Percentiles rank a stretch among this genome's conserved stretches.
Evolutionary conservation across 345 rosid genomes (phyloP).

Genomic region (Acer negundo): DNA sequence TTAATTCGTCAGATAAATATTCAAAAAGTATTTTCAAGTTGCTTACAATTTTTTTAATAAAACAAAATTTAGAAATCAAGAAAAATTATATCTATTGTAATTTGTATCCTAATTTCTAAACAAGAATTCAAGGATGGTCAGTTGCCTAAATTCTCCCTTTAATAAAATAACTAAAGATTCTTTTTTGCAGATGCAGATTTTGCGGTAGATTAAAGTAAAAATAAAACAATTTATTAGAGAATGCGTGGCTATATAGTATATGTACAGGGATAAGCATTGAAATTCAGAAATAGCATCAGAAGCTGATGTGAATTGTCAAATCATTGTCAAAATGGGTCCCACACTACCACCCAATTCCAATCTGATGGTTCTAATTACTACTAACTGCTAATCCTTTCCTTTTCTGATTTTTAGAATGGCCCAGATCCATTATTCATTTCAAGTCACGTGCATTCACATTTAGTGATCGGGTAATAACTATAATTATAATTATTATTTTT

Average conservation of each 20-base stretch:
- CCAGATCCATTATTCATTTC: constrained; percentile 42
- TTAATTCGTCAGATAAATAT: no score
- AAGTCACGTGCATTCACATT: constrained; percentile 47
- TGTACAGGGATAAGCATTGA: background rate
- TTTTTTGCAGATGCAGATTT: no score
- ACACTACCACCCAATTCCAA: constrained; percentile 17
- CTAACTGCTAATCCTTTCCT: constrained; percentile 28
- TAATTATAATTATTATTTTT: no score
- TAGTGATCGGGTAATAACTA: constrained; percentile 31
- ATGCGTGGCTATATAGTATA: background rate
- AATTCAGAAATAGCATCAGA: background rate
- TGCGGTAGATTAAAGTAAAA: background rate
- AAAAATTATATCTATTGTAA: no score
- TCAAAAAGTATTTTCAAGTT: no score
- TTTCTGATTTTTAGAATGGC: constrained; percentile 30
- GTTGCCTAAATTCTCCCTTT: no score
- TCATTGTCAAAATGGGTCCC: constrained; percentile 34
- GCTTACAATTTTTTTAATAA: no score
- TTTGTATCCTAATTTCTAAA: no score
- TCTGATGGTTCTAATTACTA: constrained; percentile 25
- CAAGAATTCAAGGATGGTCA: background rate
- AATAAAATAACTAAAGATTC: no score
- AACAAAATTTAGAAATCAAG: no score
- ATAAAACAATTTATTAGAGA: background rate
- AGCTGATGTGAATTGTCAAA: constrained; percentile 27